Percentiles rank a stretch among this genome's conserved stretches.
phyloP scores from a whole-genome alignment of 805 yeast genomes.

The Myxozyma neotropica region DNA sequence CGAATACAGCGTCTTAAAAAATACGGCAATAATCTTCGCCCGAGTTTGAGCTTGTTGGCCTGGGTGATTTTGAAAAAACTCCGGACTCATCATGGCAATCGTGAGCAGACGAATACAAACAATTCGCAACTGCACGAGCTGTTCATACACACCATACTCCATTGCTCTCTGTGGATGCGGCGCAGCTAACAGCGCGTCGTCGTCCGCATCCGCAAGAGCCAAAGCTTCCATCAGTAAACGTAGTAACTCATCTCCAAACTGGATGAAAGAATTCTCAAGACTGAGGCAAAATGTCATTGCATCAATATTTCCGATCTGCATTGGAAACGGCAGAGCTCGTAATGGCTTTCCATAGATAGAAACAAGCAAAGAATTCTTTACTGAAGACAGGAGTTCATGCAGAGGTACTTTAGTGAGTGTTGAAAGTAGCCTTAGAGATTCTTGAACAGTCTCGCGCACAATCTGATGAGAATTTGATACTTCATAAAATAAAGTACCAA shows the following conservation, averaged over 20 bases:
- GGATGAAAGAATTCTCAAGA: constrained; percentile 76
- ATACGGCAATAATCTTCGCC: constrained; percentile 84
- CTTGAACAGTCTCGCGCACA: constrained; percentile 81
- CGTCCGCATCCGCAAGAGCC: constrained; percentile 96
- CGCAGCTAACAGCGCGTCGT: constrained; percentile 87
- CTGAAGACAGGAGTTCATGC: constrained; percentile 76
- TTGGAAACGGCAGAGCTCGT: constrained; percentile 94
- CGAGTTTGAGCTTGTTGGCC: constrained; percentile 65
- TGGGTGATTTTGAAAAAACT: constrained; percentile 63
- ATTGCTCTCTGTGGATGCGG: constrained; percentile 61
- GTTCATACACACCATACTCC: constrained; percentile 87
- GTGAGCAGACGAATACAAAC: constrained; percentile 85
- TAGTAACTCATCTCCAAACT: constrained; percentile 85
- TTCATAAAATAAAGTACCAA: constrained; percentile 90
- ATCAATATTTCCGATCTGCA: constrained; percentile 98
- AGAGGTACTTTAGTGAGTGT: constrained; percentile 70
- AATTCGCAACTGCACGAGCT: constrained; percentile 80
- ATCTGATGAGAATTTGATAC: constrained; percentile 82
- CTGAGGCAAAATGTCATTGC: constrained; percentile 91
- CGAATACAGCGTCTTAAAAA: constrained; percentile 88
- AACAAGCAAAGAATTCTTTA: constrained; percentile 76
- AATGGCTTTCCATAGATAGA: constrained; percentile 97
- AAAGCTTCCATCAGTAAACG: constrained; percentile 85
- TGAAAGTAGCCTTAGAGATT: constrained; percentile 66
- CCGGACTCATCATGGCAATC: constrained; percentile 80